These are phyloP conservation scores for Lactifluus subvellereus DNA, from an alignment of 768 basidiomycete genomes.

Conservation along the genomic window DNA sequence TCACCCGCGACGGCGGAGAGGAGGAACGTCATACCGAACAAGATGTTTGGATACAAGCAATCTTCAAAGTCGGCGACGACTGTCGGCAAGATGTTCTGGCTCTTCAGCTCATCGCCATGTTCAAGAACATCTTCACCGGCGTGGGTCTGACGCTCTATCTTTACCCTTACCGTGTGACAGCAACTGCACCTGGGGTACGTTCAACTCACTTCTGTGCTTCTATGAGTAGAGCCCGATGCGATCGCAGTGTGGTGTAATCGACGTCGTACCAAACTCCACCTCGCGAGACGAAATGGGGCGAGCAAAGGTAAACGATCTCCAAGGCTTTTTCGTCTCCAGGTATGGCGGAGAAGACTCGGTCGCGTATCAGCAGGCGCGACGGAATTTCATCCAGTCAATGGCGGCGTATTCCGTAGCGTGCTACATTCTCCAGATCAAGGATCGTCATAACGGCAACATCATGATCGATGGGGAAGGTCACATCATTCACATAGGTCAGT, in stretches of 20 bases:
- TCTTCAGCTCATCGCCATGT: slow-evolving; percentile 97
- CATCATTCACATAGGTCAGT: slow-evolving; percentile 89
- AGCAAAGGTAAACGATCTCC: slow-evolving; percentile 93
- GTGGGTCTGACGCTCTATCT: slow-evolving; percentile 88
- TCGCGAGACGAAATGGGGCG: slow-evolving; percentile 99
- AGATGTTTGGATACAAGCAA: slow-evolving; percentile 94
- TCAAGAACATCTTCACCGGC: slow-evolving; percentile 93
- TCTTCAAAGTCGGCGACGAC: slow-evolving; percentile 99
- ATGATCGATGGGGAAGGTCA: slow-evolving; percentile 99
- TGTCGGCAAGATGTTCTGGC: slow-evolving; percentile 98
- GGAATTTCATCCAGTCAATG: slow-evolving; percentile 99
- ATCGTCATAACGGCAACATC: slow-evolving; percentile 98
- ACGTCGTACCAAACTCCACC: slow-evolving; percentile 96
- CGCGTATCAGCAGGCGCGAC: slow-evolving; percentile 85
- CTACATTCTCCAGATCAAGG: slow-evolving; percentile 98
- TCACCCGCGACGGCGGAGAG: slow-evolving; percentile 56
- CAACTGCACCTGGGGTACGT: slow-evolving; percentile 89
- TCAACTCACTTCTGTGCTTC: background rate
- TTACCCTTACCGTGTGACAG: slow-evolving; percentile 94
- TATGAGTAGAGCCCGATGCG: background rate
- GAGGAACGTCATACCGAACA: slow-evolving; percentile 43
- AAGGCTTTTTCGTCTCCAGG: slow-evolving; percentile 89
- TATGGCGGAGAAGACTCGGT: slow-evolving; percentile 89
- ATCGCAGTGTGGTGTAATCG: slow-evolving; percentile 89
- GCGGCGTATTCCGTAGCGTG: slow-evolving; percentile 98